Evolutionary conservation across 1,284 basidiomycete genomes (phyloP).

Genomic region (Apiotrichum mycotoxinovorans): DNA sequence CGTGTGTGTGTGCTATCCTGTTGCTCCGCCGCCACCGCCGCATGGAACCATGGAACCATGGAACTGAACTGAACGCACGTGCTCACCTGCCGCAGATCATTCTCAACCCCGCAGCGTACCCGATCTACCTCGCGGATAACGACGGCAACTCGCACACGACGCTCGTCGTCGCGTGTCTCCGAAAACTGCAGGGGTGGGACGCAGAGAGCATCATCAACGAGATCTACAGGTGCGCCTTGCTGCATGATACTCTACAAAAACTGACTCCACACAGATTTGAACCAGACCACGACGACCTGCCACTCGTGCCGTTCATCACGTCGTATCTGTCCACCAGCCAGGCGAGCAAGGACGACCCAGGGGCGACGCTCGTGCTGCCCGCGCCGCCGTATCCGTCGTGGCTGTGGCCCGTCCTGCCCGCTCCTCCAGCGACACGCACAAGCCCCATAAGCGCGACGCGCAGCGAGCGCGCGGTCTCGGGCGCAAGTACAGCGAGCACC

Average conservation of each 20-base stretch:
- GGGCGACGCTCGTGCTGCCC: constrained; percentile 29
- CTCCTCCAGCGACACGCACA: background rate
- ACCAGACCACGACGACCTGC: constrained; percentile 44
- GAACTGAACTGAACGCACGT: too few relatives aligned
- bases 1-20: too few relatives aligned
- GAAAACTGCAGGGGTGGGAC: constrained; percentile 47
- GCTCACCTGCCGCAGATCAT: constrained; percentile 24
- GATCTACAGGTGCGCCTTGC: constrained; percentile 36
- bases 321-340: constrained; percentile 29
- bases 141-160: constrained; percentile 47
- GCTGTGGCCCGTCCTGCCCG: constrained; percentile 31
- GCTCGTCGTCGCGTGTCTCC: constrained; percentile 39
- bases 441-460: constrained; percentile 1
- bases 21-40: too few relatives aligned
- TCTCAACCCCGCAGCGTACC: constrained; percentile 36
- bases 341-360: constrained; percentile 19
- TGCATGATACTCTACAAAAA: background rate
- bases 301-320: constrained; percentile 36
- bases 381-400: constrained; percentile 39
- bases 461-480: constrained; percentile 10
- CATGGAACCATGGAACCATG: too few relatives aligned
- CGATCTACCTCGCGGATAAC: constrained; percentile 42
- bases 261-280: constrained; percentile 33
- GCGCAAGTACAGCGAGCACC: constrained; percentile 4
- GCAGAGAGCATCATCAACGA: constrained; percentile 40